Conservation (phyloP, 805 yeast genomes). For the Candida endomychidarum region DNA sequence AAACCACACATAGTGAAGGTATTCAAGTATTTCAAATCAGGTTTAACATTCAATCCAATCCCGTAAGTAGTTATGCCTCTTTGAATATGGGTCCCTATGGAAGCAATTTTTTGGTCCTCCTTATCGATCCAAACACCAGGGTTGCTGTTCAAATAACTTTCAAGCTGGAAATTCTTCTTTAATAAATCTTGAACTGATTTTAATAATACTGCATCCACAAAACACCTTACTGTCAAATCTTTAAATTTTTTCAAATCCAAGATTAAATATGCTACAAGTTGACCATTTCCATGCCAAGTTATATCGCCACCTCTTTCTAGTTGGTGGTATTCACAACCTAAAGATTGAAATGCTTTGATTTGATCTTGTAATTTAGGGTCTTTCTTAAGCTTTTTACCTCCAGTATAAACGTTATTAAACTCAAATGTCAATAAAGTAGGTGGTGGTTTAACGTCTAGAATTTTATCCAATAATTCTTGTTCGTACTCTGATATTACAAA, state of each 20-base stretch:
- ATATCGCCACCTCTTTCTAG: conserved; percentile 92
- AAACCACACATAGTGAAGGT: conserved; percentile 84
- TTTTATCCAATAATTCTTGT: conserved; percentile 40
- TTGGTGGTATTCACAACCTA: conserved; percentile 67
- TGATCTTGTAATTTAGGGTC: conserved; percentile 37
- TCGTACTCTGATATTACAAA: conserved; percentile 48
- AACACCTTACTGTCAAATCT: conserved; percentile 60
- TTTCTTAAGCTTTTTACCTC: conserved; percentile 79
- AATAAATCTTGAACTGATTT: conserved; percentile 53
- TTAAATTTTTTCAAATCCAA: conserved; percentile 58
- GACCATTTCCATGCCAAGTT: conserved; percentile 97
- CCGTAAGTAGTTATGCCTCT: conserved; percentile 89
- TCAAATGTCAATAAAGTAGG: conserved; percentile 81
- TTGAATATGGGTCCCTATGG: conserved; percentile 86
- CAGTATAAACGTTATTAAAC: conserved; percentile 83
- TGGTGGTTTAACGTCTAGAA: conserved; percentile 45
- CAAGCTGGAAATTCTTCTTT: conserved; percentile 35
- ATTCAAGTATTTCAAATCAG: conserved; percentile 72
- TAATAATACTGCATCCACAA: conserved; percentile 61
- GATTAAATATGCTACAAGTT: conserved; percentile 80
- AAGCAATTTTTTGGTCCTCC: conserved; percentile 65
- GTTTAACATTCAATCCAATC: conserved; percentile 71
- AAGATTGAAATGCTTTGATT: conserved; percentile 24
- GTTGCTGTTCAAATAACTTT: conserved; percentile 55
- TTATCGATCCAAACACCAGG: conserved; percentile 86